Conservation (phyloP, 2,329 filamentous ascomycete genomes). For the Pezicula neosporulosa region DNA sequence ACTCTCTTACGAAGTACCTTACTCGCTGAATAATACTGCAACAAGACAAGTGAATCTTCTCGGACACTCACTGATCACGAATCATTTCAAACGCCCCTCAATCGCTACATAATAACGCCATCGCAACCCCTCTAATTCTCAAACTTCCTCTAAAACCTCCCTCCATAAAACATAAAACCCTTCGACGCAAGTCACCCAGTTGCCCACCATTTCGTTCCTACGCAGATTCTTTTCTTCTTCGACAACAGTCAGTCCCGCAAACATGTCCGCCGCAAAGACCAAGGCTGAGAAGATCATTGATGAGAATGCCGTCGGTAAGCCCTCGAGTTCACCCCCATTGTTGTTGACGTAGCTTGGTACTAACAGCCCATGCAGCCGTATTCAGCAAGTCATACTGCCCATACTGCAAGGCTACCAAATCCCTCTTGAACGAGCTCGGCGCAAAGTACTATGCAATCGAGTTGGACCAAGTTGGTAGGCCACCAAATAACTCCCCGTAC, state of each 20-base stretch:
- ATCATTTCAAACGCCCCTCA: background rate
- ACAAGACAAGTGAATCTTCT: no score
- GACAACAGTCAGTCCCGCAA: constrained; percentile 54
- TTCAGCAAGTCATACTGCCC: constrained; percentile 98
- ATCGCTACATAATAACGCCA: constrained; percentile 1
- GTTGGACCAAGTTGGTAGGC: constrained; percentile 79
- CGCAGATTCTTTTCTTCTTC: constrained; percentile 67
- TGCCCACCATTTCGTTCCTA: constrained; percentile 59
- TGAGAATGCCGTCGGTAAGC: constrained; percentile 78
- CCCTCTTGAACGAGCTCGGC: constrained; percentile 62
- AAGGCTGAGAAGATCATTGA: constrained; percentile 87
- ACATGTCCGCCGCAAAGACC: constrained; percentile 78
- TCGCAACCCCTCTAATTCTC: constrained; percentile 4
- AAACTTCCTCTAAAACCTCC: no score
- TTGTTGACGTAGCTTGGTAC: background rate
- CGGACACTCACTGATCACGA: no score
- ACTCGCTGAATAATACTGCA: no score
- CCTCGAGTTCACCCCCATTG: background rate
- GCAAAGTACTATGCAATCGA: constrained; percentile 76
- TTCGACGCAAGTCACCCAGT: constrained; percentile 13
- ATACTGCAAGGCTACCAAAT: constrained; percentile 81
- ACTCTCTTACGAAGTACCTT: no score
- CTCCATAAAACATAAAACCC: background rate
- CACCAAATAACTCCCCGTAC: background rate
- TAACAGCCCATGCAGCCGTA: constrained; percentile 55